These are phyloP conservation scores for Saccharomyces hybrid DNA, from an alignment of 1,139 yeast species.

Conservation along the genomic window DNA sequence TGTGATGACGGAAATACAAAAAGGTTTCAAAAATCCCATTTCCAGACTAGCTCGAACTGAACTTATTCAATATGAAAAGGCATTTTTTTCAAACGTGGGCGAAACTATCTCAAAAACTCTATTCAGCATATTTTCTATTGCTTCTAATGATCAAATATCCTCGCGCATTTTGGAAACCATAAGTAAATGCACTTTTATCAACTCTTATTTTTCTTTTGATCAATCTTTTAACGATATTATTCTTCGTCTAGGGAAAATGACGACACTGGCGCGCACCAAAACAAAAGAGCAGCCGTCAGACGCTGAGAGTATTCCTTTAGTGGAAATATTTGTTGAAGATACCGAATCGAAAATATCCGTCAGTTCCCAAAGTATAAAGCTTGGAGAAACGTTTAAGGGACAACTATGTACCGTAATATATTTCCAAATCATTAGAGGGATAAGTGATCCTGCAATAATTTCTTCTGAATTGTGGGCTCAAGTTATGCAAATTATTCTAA, in stretches of 20 bases:
- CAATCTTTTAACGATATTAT: slow-evolving; percentile 58
- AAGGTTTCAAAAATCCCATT: slow-evolving; percentile 11
- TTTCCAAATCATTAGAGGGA: slow-evolving; percentile 64
- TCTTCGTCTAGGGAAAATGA: slow-evolving; percentile 53
- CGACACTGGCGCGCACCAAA: slow-evolving; percentile 36
- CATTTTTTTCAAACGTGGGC: slow-evolving; percentile 57
- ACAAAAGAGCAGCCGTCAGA: slow-evolving; percentile 33
- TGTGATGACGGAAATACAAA: slow-evolving; percentile 26
- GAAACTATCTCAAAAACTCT: slow-evolving; percentile 58
- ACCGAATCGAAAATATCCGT: slow-evolving; percentile 55
- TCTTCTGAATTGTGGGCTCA: slow-evolving; percentile 49
- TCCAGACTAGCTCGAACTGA: slow-evolving; percentile 27
- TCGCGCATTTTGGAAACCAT: slow-evolving; percentile 77
- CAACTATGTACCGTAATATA: slow-evolving; percentile 82
- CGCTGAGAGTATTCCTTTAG: slow-evolving; percentile 30
- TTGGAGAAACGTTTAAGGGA: slow-evolving; percentile 87
- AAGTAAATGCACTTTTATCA: slow-evolving; percentile 72
- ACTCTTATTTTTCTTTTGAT: slow-evolving; percentile 51
- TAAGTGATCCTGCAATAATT: slow-evolving; percentile 30
- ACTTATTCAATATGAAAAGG: slow-evolving; percentile 51
- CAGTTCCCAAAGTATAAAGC: slow-evolving; percentile 70
- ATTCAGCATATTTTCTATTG: slow-evolving; percentile 69
- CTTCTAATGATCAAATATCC: slow-evolving; percentile 79
- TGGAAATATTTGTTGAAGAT: slow-evolving; percentile 42
- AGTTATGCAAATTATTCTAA: slow-evolving; percentile 52